phyloP scores from a whole-genome alignment of 495 filamentous ascomycete genomes.

The Aspergillus sparsus region DNA sequence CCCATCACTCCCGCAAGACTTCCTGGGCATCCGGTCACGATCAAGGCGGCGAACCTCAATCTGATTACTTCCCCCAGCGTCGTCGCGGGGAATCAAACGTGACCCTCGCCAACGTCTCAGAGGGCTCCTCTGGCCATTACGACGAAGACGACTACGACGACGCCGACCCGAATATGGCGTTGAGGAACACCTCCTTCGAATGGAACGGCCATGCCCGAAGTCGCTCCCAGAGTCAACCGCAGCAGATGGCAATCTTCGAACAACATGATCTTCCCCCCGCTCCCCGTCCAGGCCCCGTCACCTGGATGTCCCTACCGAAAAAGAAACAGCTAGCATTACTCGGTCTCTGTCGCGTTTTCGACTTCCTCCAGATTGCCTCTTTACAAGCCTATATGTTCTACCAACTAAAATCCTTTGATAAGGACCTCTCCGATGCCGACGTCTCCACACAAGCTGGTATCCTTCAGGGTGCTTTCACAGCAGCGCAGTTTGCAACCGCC shows the following conservation, averaged over 20 bases:
- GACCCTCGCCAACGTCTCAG: constrained; percentile 41
- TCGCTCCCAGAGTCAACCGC: constrained; percentile 40
- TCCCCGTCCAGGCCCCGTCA: constrained; percentile 46
- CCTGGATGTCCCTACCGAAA: constrained; percentile 68
- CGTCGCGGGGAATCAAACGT: constrained; percentile 43
- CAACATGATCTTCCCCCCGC: constrained; percentile 14
- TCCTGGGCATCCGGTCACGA: constrained; percentile 46
- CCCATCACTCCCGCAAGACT: constrained; percentile 43
- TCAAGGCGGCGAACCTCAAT: constrained; percentile 34
- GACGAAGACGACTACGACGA: constrained; percentile 31
- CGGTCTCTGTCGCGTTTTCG: constrained; percentile 68
- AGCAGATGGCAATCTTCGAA: constrained; percentile 27
- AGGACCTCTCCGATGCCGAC: constrained; percentile 61
- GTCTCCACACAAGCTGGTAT: constrained; percentile 79
- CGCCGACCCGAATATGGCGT: constrained; percentile 33
- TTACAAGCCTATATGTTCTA: constrained; percentile 75
- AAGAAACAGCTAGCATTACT: constrained; percentile 76
- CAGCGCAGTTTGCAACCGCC: constrained; percentile 81
- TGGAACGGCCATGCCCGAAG: constrained; percentile 38
- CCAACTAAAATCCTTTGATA: constrained; percentile 70
- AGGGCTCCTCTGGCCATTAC: constrained; percentile 34
- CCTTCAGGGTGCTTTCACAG: constrained; percentile 76
- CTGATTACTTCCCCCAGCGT: constrained; percentile 27
- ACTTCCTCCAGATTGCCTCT: constrained; percentile 51
- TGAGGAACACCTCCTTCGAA: constrained; percentile 43